A percentile compares a stretch with the other conserved stretches of the same genome.
Evolutionary conservation across 148 eudicot genomes (phyloP).

Genomic region (Silene latifolia): DNA sequence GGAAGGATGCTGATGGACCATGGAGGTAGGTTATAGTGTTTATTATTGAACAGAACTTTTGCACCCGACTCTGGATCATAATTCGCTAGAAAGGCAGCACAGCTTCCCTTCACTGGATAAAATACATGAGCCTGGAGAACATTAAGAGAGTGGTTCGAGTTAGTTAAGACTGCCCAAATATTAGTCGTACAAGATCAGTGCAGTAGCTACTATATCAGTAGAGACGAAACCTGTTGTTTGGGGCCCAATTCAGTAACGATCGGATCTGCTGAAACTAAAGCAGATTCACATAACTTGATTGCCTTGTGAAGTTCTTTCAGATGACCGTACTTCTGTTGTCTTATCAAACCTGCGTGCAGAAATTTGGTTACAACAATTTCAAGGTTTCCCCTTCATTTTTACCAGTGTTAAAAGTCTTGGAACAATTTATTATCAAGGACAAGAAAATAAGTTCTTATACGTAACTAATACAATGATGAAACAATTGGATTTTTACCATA

Average conservation of each 20-base stretch:
- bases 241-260: constrained; percentile 61
- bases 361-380: constrained; percentile 8
- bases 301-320: constrained; percentile 73
- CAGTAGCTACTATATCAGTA: constrained; percentile 1
- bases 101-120: constrained; percentile 58
- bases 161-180: constrained; percentile 8
- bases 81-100: constrained; percentile 88
- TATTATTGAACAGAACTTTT: constrained; percentile 69
- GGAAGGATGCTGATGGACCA: constrained; percentile 99
- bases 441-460: neutral
- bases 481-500: constrained; percentile 47
- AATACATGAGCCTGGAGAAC: constrained; percentile 73
- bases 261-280: constrained; percentile 75
- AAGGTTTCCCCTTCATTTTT: neutral
- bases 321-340: constrained; percentile 87
- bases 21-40: constrained; percentile 85
- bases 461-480: neutral
- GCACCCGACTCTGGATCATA: constrained; percentile 55
- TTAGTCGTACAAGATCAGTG: neutral
- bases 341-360: constrained; percentile 51
- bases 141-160: constrained; percentile 13
- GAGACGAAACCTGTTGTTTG: constrained; percentile 58
- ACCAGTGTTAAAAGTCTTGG: neutral
- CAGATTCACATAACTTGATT: constrained; percentile 69
- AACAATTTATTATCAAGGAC: neutral